These are phyloP conservation scores for Colletotrichum theobromicola DNA, from an alignment of 2,329 filamentous ascomycete species.

Conservation along the genomic window DNA sequence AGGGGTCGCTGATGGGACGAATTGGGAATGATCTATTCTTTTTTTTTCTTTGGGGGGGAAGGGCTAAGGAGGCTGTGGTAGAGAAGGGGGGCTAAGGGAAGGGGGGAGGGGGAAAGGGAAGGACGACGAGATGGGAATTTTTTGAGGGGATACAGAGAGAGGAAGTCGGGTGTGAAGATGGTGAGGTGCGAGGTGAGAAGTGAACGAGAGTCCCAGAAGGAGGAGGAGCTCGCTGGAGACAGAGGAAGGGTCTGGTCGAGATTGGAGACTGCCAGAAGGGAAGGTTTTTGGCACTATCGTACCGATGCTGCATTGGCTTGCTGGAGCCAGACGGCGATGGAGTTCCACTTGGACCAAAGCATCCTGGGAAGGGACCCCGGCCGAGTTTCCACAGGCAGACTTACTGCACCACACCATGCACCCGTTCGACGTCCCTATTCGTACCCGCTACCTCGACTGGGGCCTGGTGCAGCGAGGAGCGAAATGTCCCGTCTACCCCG, in stretches of 20 bases:
- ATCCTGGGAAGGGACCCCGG: not conserved
- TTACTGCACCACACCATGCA: not conserved
- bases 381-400: not conserved
- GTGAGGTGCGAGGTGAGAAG: not conserved
- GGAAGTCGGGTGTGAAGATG: constrained; percentile 1
- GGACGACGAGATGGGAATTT: constrained; percentile 6
- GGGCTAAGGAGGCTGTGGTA: constrained; percentile 19
- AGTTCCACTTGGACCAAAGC: constrained; percentile 12
- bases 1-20: constrained; percentile 7
- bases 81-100: not conserved
- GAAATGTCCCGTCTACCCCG: not conserved
- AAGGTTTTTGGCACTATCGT: constrained; percentile 19
- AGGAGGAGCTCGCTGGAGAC: not conserved
- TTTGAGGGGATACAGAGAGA: constrained; percentile 21
- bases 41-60: not conserved
- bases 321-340: constrained; percentile 18
- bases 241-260: not conserved
- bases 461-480: not conserved
- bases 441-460: not conserved
- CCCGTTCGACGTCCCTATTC: not conserved
- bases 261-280: constrained; percentile 23
- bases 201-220: not conserved
- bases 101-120: constrained; percentile 1
- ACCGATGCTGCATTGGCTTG: constrained; percentile 21
- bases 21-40: not conserved